Percentiles rank a stretch among this genome's conserved stretches.
Conservation (phyloP, 805 yeast species). For the Pichia cephalocereana region DNA sequence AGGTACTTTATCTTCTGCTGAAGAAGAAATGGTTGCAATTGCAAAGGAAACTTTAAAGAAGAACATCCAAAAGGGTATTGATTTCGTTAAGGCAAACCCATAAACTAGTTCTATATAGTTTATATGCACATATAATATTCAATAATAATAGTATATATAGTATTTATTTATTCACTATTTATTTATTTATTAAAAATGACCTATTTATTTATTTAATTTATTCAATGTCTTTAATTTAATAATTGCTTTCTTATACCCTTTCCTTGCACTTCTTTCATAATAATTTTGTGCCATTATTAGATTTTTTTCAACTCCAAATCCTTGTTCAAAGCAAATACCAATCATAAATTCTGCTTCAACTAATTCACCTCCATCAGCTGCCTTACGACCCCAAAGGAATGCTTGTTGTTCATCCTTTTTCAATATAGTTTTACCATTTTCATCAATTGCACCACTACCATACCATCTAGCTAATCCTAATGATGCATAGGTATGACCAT, state of each 20-base stretch:
- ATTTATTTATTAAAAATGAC: not conserved
- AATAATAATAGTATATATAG: no score
- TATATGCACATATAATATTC: not conserved
- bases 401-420: conserved; percentile 55
- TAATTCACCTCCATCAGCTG: conserved; percentile 47
- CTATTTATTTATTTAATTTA: not conserved
- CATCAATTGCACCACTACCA: conserved; percentile 53
- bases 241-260: conserved; percentile 51
- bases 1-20: conserved; percentile 65
- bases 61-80: conserved; percentile 91
- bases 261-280: conserved; percentile 51
- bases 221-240: conserved; percentile 24
- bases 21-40: conserved; percentile 70
- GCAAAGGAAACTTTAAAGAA: conserved; percentile 85
- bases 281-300: conserved; percentile 36
- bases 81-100: conserved; percentile 70
- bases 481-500: conserved; percentile 59
- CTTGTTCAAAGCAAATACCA: conserved; percentile 60
- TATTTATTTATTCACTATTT: not conserved
- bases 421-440: conserved; percentile 25
- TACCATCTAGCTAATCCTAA: conserved; percentile 73
- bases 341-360: conserved; percentile 60
- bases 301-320: conserved; percentile 45
- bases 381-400: conserved; percentile 53
- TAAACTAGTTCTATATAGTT: conserved; percentile 20